Evolutionary conservation across 805 yeast species (phyloP), one percentile per base, ranked within the genome.

Genomic region (Hagleromyces aurorensis): DNA sequence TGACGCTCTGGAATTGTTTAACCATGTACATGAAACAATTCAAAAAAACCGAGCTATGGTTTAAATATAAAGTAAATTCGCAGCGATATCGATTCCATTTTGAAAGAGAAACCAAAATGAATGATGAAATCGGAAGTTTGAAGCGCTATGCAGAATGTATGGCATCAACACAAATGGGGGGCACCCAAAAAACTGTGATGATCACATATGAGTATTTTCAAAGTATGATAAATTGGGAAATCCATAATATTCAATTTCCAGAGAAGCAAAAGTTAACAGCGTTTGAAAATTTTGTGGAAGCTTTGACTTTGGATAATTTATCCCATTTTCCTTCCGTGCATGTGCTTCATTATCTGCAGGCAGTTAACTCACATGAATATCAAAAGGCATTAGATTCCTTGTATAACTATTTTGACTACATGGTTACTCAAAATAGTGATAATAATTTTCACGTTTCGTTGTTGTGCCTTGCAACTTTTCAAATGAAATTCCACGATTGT

Each of bases 391-490:
- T 69, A 52, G 60, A 77, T 57, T 59, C 76, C 45, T 50, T 82
- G 44, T 73, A 72, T 44, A 52, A 70, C 23, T 72, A 70, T 38
- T 82, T 77, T 50, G 93, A 82, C 52, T 79, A 81, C 32, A 74
- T 78, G 75, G 74, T 80, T 55, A 73, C 85, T 7, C 70, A 68
- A 34, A 69, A 69, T 39, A 72, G 75, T 19, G 72, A 72, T 33
- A 65, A 69, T 24, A 75, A 74, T 41, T 83, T 81, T 45, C 94
- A 83, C 47, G 78, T 78, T 51, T 87, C 93, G 1, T 59, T 84
- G 18, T 62, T 83, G 12, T 75, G 81, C 2, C 58, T 79, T 27
- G 93, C 91, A 0, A 65, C 81, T 0, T 57, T 82, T 22, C 85
- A 83, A 41, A 76, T 78, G 13, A 70, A 69, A 29, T 81, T 79